Conservation (phyloP, 1,284 basidiomycete species). For the Gymnopus androsaceus region DNA sequence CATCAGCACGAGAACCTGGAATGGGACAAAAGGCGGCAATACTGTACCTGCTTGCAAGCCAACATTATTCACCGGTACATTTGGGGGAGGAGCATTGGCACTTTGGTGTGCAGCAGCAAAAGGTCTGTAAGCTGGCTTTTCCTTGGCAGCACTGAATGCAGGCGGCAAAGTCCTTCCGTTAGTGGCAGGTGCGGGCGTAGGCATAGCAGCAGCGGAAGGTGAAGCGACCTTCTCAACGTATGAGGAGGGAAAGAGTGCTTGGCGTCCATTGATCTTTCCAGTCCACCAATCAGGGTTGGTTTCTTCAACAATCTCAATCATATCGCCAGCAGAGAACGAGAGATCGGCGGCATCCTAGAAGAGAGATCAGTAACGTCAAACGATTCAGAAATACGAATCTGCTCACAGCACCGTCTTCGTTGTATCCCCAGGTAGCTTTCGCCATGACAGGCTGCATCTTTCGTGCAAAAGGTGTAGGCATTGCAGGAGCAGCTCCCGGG, state of each 20-base stretch:
- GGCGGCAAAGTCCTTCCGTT: constrained; percentile 26
- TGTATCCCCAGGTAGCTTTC: constrained; percentile 67
- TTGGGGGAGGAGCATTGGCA: constrained; percentile 36
- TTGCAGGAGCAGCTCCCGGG: constrained; percentile 16
- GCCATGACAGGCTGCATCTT: constrained; percentile 34
- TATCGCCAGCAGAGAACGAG: constrained; percentile 56
- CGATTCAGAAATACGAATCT: constrained; percentile 1
- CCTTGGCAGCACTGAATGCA: constrained; percentile 18
- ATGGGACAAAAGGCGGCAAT: too few species aligned
- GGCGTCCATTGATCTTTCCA: constrained; percentile 53
- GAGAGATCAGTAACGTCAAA: constrained; percentile 11
- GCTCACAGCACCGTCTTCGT: constrained; percentile 53
- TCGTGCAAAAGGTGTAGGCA: constrained; percentile 22
- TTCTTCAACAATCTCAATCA: constrained; percentile 60
- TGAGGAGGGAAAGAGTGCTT: constrained; percentile 67
- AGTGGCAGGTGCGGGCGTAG: constrained; percentile 20
- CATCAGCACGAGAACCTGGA: too few species aligned
- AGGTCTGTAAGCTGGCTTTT: constrained; percentile 38
- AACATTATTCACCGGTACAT: constrained; percentile 32
- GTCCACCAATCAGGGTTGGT: constrained; percentile 71
- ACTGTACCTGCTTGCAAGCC: constrained; percentile 39
- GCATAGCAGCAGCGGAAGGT: constrained; percentile 20
- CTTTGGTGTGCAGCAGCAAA: constrained; percentile 43
- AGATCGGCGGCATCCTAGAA: constrained; percentile 61
- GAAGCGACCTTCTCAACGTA: constrained; percentile 54